phyloP scores from a whole-genome alignment of 148 eudicot genomes.

The Rheum nobile region DNA sequence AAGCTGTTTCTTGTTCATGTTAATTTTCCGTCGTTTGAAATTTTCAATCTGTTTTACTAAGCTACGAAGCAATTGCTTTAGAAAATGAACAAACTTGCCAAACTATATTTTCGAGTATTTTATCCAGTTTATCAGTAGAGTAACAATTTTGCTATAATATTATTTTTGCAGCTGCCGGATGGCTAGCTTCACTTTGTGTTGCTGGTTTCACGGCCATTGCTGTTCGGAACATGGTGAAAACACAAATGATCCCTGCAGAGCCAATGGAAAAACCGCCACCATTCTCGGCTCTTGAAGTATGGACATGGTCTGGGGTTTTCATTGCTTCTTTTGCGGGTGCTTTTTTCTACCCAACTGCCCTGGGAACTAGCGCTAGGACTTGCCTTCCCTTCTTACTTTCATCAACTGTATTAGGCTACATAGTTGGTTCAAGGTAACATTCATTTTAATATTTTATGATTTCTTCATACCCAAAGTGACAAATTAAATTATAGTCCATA shows the following conservation, averaged over 20 bases:
- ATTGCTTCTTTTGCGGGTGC: slow-evolving; percentile 54
- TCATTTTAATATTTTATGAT: neutral
- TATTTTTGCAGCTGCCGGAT: slow-evolving; percentile 72
- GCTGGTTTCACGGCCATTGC: slow-evolving; percentile 90
- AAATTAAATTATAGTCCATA: neutral
- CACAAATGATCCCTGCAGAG: slow-evolving; percentile 86
- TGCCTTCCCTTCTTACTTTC: slow-evolving; percentile 91
- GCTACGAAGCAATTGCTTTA: neutral
- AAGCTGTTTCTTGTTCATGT: no score
- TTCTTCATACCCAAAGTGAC: neutral
- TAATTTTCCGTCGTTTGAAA: no score
- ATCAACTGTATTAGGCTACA: slow-evolving; percentile 83
- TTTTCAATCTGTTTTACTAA: no score
- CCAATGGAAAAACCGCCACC: slow-evolving; percentile 93
- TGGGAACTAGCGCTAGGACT: slow-evolving; percentile 78
- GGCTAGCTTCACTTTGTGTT: slow-evolving; percentile 87
- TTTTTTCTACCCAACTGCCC: slow-evolving; percentile 44
- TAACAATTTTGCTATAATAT: neutral
- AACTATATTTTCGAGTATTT: neutral
- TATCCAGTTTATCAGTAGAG: neutral
- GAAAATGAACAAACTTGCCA: neutral
- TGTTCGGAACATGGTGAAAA: slow-evolving; percentile 76
- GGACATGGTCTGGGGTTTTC: slow-evolving; percentile 68
- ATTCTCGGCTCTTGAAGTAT: slow-evolving; percentile 58
- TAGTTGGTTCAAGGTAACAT: slow-evolving; percentile 81